Conservation (phyloP, 2,329 filamentous ascomycete species). For the Fusarium tupiense region DNA sequence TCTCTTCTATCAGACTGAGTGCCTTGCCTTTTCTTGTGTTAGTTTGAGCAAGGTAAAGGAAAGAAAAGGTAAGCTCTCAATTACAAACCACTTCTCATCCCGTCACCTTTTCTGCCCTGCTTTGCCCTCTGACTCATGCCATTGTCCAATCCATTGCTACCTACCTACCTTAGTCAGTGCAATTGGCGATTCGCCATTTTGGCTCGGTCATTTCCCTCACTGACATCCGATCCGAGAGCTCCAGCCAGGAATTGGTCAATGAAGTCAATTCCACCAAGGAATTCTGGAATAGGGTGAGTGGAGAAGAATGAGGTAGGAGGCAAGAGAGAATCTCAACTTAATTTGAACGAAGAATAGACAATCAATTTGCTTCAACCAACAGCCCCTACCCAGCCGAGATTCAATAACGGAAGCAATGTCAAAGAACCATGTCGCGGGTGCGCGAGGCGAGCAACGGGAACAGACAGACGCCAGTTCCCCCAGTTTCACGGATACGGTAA, state of each 20-base stretch:
- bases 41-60: not conserved
- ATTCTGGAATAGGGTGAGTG: slow-evolving; percentile 18
- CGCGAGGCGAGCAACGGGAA: slow-evolving; percentile 18
- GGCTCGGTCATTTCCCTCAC: not conserved
- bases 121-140: not conserved
- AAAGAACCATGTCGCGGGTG: not conserved
- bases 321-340: not conserved
- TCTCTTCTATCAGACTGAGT: slow-evolving; percentile 3
- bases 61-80: slow-evolving; percentile 2
- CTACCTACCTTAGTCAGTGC: not conserved
- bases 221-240: not conserved
- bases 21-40: not conserved
- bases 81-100: slow-evolving; percentile 17
- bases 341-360: not conserved
- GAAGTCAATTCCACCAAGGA: slow-evolving; percentile 27
- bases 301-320: slow-evolving; percentile 9
- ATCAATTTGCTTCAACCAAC: not conserved
- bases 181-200: slow-evolving; percentile 6
- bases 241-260: slow-evolving; percentile 14
- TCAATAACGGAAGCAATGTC: slow-evolving; percentile 2
- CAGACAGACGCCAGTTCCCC: slow-evolving; percentile 10
- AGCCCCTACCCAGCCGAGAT: slow-evolving; percentile 10
- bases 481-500: slow-evolving; percentile 12
- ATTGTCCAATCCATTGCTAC: slow-evolving; percentile 2
- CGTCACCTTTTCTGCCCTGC: not conserved